Base-by-base conservation (phyloP, 176 grass and related monocot genomes). In the Oryza meridionalis region DNA sequence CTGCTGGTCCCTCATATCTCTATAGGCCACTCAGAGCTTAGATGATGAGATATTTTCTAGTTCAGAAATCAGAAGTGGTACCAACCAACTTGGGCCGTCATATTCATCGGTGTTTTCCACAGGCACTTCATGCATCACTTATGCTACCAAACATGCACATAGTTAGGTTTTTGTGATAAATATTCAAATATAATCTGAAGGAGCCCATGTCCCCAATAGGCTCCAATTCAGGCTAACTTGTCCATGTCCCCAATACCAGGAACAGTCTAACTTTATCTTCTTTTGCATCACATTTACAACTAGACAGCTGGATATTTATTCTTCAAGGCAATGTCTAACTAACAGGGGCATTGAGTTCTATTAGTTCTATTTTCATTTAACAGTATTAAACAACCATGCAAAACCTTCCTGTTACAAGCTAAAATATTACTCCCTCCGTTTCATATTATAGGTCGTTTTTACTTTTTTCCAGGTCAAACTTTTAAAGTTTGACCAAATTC, bases 1-100 rank as follows among this genome's bases (percentile, higher is more conserved):
- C 64, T 67, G 35, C 25, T 61, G 73, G 73, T 65, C 84, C 83
- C 73, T 12, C 9, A 37, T 12, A 55, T 66, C 12, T 51, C 42
- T 72, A 43, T 86, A 73, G 44, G 42, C 72, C 78, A 90, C 53
- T 9, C 1, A 85, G 25, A 81, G 17, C 12, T 72, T 58, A 46
- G 65, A 81, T 2, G 68, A 16, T 78, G 16, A 78, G 67, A 86
- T 82, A 86, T 78, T 86, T 82, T 82, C 46, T 76, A 21, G 59
- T 25, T 67, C 10, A 70, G 37, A 21, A 62, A 21, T 67, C 10
- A 70, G 37, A 21, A 62, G 25, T 15, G 27, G 53, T 86, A 66
- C 72, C 79, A 62, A 67, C 67, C 35, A 88, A 82, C 66, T 86
- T 78, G 74, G 37, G 22, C 27, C 58, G 73, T 86, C 88, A 12